Evolutionary conservation across 306 rosid genomes (phyloP).

Genomic region (Echinosophora koreensis): DNA sequence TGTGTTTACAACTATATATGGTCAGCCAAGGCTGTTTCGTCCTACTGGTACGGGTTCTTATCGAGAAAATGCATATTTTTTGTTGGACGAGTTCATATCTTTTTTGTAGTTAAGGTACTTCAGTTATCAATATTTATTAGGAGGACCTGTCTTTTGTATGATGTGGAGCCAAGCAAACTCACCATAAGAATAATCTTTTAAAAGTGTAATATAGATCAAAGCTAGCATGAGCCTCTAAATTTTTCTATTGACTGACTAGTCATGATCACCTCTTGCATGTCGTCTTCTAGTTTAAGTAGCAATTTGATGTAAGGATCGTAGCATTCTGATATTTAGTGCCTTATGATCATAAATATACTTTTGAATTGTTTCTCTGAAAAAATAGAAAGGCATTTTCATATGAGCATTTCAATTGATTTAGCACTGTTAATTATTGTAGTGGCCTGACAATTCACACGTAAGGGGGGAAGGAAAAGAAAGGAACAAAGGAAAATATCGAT

Average conservation of each 20-base stretch:
- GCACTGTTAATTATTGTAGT: background rate
- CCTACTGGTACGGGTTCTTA: conserved; percentile 83
- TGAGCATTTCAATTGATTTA: conserved; percentile 6
- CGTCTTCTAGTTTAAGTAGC: conserved; percentile 26
- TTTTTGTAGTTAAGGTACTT: background rate
- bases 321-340: background rate
- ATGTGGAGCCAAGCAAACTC: background rate
- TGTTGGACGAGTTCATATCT: background rate
- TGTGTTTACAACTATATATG: conserved; percentile 92
- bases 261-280: conserved; percentile 25
- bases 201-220: background rate
- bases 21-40: conserved; percentile 92
- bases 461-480: background rate
- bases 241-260: conserved; percentile 17
- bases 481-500: conserved; percentile 5
- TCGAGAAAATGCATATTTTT: conserved; percentile 20
- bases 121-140: conserved; percentile 27
- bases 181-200: background rate
- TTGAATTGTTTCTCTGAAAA: background rate
- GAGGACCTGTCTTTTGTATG: conserved; percentile 24
- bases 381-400: background rate
- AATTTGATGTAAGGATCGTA: background rate
- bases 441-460: background rate
- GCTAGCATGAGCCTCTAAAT: conserved; percentile 2
- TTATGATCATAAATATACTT: conserved; percentile 6